Base-by-base conservation (phyloP, 768 basidiomycete genomes). In the Psilocybe tampanensis region DNA sequence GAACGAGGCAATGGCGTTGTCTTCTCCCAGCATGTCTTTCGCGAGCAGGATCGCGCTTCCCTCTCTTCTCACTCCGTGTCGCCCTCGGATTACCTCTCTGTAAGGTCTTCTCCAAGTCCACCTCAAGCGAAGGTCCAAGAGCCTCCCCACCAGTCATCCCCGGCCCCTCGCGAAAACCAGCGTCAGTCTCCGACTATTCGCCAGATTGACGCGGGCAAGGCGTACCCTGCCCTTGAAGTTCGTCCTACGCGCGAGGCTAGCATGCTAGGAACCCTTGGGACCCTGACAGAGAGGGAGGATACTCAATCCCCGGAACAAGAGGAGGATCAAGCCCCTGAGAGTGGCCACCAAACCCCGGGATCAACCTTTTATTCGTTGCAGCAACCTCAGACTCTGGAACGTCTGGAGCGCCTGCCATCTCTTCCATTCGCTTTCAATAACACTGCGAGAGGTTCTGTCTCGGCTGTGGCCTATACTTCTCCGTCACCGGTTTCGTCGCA, bases 401-500 rank as follows among this genome's bases (percentile, higher is more conserved):
- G 54, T 24, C 49, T 52, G 18, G 63, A 68, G 33, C 64, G 56
- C 19, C 44, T 58, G 5, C 32, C 60, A 7, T 49, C 57, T 19
- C 52, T 54, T 26, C 60, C 60, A 17, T 54, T 53, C 24, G 45
- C 48, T 5, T 44, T 60, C n/a, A 44, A 52, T 7, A 54, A 52
- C 32, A 36, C 24, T 29, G 29, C 29, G 18, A 60, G 54, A 11
- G 54, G 52, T 29, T 44, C 63, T 13, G 13, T 61, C 6, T 66
- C 66, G 33, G 76, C 68, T 17, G 76, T 78, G 24, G 73, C 78
- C 24, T 79, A 82, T 63, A 75, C 78, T 3, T 89, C 90, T 2
- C 78, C 85, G 2, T 93, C 91, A 2, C 91, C 91, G 7, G 89
- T 85, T 18, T 92, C 91, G 8, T 93, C 91, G 11, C 67, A 89